Conservation (phyloP, 1,284 basidiomycete genomes). For the Ustilago trichophora region DNA sequence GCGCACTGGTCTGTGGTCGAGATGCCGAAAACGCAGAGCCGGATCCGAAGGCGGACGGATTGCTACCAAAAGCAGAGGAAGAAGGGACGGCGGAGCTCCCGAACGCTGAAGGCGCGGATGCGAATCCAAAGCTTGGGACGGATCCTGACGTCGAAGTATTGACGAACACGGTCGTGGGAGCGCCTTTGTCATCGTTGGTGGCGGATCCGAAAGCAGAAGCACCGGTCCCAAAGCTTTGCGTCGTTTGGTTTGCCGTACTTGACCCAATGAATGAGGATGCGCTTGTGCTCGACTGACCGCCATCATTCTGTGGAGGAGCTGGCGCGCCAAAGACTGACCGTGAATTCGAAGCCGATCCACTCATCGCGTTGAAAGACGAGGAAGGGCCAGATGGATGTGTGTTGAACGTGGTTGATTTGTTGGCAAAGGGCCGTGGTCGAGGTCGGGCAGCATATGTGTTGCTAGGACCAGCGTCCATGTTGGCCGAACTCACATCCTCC, state of each 20-base stretch:
- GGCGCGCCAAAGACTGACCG: slow-evolving; percentile 4
- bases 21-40: slow-evolving; percentile 13
- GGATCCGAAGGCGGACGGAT: not conserved
- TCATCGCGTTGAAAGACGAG: not conserved
- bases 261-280: no score
- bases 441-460: slow-evolving; percentile 15
- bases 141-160: not conserved
- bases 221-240: not conserved
- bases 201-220: slow-evolving; percentile 23
- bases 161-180: slow-evolving; percentile 11
- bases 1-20: not conserved
- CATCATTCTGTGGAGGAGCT: not conserved
- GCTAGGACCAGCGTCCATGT: slow-evolving; percentile 1
- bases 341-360: not conserved
- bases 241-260: not conserved
- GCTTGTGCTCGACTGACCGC: no score
- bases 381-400: not conserved
- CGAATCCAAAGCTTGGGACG: slow-evolving; percentile 3
- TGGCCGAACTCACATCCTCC: not conserved
- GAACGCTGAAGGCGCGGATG: slow-evolving; percentile 14
- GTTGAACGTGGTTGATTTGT: slow-evolving; percentile 36
- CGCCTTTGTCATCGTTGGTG: not conserved
- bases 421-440: slow-evolving; percentile 30
- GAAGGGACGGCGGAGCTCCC: not conserved
- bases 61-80: slow-evolving; percentile 16